These are phyloP conservation scores for Neckera pumila DNA, from an alignment of 225 moss, liverwort and hornwort genomes.

Conservation along the genomic window DNA sequence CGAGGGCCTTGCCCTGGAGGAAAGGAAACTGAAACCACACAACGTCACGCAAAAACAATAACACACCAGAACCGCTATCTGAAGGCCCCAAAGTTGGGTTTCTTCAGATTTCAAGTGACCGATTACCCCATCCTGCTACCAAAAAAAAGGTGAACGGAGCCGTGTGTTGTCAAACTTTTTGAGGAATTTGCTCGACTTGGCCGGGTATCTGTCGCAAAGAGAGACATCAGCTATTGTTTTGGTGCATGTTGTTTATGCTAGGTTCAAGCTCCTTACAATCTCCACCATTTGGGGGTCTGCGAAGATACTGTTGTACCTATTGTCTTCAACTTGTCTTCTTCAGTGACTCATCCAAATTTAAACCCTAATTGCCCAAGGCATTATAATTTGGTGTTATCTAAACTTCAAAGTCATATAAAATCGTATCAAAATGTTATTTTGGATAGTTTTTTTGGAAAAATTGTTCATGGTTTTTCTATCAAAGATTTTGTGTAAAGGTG, in stretches of 20 bases:
- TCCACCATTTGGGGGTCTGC: accelerated
- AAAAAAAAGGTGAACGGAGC: too few species aligned
- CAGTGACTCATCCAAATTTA: not conserved
- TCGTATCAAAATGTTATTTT: too few species aligned
- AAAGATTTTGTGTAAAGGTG: not conserved
- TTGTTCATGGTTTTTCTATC: not conserved
- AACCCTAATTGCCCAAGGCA: not conserved
- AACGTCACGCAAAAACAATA: too few species aligned
- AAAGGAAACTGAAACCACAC: too few species aligned
- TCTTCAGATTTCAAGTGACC: too few species aligned
- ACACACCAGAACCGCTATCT: too few species aligned
- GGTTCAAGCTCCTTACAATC: not conserved
- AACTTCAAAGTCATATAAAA: not conserved
- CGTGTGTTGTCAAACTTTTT: too few species aligned
- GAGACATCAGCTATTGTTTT: not conserved
- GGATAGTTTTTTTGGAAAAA: accelerated
- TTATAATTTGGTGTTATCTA: not conserved
- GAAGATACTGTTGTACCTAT: not conserved
- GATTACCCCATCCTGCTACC: too few species aligned
- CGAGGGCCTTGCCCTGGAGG: too few species aligned
- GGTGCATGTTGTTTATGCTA: not conserved
- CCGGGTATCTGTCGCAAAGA: too few species aligned
- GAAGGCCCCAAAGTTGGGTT: too few species aligned
- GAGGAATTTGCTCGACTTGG: too few species aligned
- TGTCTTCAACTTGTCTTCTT: not conserved